Evolutionary conservation across 495 filamentous ascomycete genomes (phyloP), one percentile per base, ranked within the genome.

Genomic region (Neurospora discreta): DNA sequence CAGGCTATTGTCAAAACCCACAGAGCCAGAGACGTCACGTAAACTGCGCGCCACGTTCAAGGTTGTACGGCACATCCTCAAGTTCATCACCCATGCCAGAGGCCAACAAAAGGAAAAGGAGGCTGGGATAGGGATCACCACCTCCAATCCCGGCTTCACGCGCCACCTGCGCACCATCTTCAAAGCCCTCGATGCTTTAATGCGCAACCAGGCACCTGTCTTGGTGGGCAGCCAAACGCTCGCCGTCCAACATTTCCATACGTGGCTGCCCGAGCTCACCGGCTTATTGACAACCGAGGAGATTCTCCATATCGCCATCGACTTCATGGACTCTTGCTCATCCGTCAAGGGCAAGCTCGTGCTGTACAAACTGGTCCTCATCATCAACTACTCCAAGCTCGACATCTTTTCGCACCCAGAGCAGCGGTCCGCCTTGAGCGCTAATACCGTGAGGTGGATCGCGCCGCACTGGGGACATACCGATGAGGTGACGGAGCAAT

Each of bases 191-290:
- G 93, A 98, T 76, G 85, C 85, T 6, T 84, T 99, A 74, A 98
- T 99, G 93, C 88, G 89, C 72, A 95, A 93, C 77, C 83, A 88
- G 2, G 91, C 93, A 13, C 92, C 96, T 1, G 89, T 93, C 52
- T 80, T 97, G 68, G 90, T 99, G 40, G 95, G 95, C 38, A 97
- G 92, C 72, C 96, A 98, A 78, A 98, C 95, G 2, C 81, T 99
- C 40, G 91, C 96, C 6, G 94, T 98, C 20, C 95, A 99, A 78
- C 92, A 98, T 81, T 97, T 98, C 79, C 95, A 98, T 78, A 90
- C 92, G 3, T 98, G 95, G 95, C 83, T 99, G 13, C 96, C 95
- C 0, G 94, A 97, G 74, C 87, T 98, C 8, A 87, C 88, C 5
- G 88, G 89, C 16, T 84, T 94, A 41, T 86, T 99, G 76, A 88